phyloP scores from a whole-genome alignment of 768 basidiomycete genomes.

The Punctularia strigosozonata region DNA sequence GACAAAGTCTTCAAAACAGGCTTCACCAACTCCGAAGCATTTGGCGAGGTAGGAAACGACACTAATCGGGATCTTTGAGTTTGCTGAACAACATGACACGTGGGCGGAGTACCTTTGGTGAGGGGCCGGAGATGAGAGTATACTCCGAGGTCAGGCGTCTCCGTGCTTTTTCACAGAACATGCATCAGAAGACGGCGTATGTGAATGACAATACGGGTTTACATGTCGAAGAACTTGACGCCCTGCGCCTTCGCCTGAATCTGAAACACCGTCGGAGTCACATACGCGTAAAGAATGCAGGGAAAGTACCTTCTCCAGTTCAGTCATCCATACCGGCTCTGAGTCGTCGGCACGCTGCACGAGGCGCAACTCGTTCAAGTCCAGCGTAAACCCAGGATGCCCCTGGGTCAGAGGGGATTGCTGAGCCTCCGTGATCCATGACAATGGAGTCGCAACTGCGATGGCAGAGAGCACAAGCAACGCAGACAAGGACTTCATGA shows the following conservation, averaged over 20 bases:
- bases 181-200: conserved; percentile 4
- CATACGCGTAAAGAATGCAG: conserved; percentile 2
- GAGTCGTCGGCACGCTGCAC: conserved; percentile 67
- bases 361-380: conserved; percentile 61
- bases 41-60: conserved; percentile 46
- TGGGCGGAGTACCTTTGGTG: conserved; percentile 23
- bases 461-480: conserved; percentile 34
- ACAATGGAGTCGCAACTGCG: conserved; percentile 28
- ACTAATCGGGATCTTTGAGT: conserved; percentile 21
- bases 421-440: conserved; percentile 9
- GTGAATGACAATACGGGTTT: conserved; percentile 9
- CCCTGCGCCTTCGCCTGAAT: conserved; percentile 70
- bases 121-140: conserved; percentile 24
- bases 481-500: conserved; percentile 38
- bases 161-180: conserved; percentile 40
- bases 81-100: conserved; percentile 8
- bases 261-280: conserved; percentile 23
- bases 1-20: conserved; percentile 58
- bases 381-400: conserved; percentile 55
- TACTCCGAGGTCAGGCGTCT: conserved; percentile 50
- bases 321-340: conserved; percentile 70
- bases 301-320: conserved; percentile 62
- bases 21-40: conserved; percentile 45
- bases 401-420: conserved; percentile 28
- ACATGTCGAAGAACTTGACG: conserved; percentile 84